Percentiles rank a stretch among this genome's conserved stretches.
Evolutionary conservation across 179 eudicot species (phyloP).

Genomic region (Heliamphora pulchella): DNA sequence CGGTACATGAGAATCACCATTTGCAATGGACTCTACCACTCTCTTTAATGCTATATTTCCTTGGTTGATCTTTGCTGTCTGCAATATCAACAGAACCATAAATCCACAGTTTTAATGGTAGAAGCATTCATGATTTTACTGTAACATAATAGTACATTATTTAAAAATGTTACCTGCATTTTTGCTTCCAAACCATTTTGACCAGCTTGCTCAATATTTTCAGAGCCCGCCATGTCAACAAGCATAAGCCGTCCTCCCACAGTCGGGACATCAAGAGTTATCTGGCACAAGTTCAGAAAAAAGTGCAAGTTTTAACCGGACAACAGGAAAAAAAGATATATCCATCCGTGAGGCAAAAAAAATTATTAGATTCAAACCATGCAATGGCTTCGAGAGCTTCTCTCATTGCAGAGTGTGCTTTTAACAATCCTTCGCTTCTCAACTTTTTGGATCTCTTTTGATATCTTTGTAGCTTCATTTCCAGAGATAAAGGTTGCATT

Average conservation of each 20-base stretch:
- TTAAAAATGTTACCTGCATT: slow-evolving; percentile 55
- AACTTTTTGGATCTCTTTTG: slow-evolving; percentile 91
- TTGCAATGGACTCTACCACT: slow-evolving; percentile 96
- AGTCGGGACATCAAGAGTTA: slow-evolving; percentile 85
- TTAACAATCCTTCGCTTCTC: slow-evolving; percentile 86
- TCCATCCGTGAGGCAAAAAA: neutral
- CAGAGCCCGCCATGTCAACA: slow-evolving; percentile 99
- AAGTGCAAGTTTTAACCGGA: neutral
- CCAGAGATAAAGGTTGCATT: slow-evolving; percentile 91
- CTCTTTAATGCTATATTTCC: slow-evolving; percentile 90
- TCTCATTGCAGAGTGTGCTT: slow-evolving; percentile 84
- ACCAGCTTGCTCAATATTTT: slow-evolving; percentile 97
- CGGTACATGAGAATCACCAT: slow-evolving; percentile 96
- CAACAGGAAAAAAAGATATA: neutral
- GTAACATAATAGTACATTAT: too few relatives aligned
- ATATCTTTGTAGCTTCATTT: slow-evolving; percentile 82
- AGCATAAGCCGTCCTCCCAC: slow-evolving; percentile 97
- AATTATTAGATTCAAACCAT: slow-evolving; percentile 37
- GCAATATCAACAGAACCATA: slow-evolving; percentile 16
- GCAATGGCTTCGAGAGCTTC: slow-evolving; percentile 97
- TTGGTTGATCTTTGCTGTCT: slow-evolving; percentile 95
- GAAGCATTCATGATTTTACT: neutral
- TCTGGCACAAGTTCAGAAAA: slow-evolving; percentile 31
- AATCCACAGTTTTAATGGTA: neutral
- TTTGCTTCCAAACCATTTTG: slow-evolving; percentile 85